phyloP scores from a whole-genome alignment of 805 yeast genomes.

The Yarrowia deformans region DNA sequence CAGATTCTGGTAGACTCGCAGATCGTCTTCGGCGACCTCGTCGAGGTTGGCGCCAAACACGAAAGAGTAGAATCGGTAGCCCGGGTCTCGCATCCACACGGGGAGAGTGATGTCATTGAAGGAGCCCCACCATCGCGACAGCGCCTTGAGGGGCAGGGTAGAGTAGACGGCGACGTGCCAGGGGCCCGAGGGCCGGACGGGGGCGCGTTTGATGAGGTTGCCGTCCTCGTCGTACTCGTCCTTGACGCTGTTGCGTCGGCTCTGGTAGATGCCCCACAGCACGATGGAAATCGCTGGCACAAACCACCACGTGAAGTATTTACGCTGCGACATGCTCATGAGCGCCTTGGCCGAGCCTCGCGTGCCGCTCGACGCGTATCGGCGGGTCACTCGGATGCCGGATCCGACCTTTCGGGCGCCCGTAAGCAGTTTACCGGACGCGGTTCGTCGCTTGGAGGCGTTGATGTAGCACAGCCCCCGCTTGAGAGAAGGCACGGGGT shows the following conservation, averaged over 20 bases:
- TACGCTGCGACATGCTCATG: constrained; percentile 34
- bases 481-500: constrained; percentile 44
- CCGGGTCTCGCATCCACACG: constrained; percentile 82
- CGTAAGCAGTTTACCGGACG: constrained; percentile 13
- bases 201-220: constrained; percentile 32
- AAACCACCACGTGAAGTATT: constrained; percentile 44
- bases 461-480: constrained; percentile 44
- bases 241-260: constrained; percentile 36
- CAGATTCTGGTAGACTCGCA: constrained; percentile 75
- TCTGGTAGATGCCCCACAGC: constrained; percentile 43
- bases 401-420: constrained; percentile 35
- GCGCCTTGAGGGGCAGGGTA: constrained; percentile 86
- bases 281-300: constrained; percentile 46
- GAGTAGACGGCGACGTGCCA: constrained; percentile 92
- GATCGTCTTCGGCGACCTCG: constrained; percentile 85
- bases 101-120: constrained; percentile 86
- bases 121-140: constrained; percentile 94
- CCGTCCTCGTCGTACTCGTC: constrained; percentile 41
- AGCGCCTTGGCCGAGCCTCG: constrained; percentile 23
- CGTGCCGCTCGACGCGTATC: constrained; percentile 39
- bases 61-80: constrained; percentile 77
- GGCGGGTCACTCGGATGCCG: constrained; percentile 37
- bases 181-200: constrained; percentile 55
- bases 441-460: constrained; percentile 40
- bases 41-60: constrained; percentile 87